These are phyloP conservation scores for Podaxis carcinomalis DNA, from an alignment of 768 basidiomycete species.

Conservation along the genomic window DNA sequence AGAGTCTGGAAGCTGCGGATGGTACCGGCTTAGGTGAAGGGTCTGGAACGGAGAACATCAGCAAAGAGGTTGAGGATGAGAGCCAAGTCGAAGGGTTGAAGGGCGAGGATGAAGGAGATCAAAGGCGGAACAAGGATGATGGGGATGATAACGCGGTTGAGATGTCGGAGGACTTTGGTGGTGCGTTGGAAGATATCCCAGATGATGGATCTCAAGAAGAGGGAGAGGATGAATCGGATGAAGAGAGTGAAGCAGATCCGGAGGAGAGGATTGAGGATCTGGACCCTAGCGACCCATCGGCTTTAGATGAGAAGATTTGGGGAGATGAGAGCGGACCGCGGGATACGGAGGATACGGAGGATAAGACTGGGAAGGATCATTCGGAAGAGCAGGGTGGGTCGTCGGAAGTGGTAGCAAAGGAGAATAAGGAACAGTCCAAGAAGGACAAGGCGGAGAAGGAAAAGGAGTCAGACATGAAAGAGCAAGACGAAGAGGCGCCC, in stretches of 20 bases:
- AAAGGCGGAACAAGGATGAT: conserved; percentile 40
- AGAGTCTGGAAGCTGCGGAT: conserved; percentile 45
- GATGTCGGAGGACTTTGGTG: conserved; percentile 89
- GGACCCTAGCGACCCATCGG: conserved; percentile 76
- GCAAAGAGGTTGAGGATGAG: conserved; percentile 94
- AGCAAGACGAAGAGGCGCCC: conserved; percentile 9
- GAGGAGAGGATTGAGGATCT: conserved; percentile 85
- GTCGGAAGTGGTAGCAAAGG: conserved; percentile 79
- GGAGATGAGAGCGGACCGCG: conserved; percentile 71
- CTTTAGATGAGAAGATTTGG: conserved; percentile 97
- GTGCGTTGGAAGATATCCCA: conserved; percentile 78
- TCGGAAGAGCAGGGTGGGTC: conserved; percentile 43
- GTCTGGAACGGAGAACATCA: conserved; percentile 79
- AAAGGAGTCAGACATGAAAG: conserved; percentile 13
- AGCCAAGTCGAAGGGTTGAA: conserved; percentile 93
- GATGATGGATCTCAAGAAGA: conserved; percentile 51
- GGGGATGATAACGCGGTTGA: conserved; percentile 80
- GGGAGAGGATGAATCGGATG: conserved; percentile 45
- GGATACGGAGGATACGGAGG: conserved; percentile 44
- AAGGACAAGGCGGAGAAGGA: conserved; percentile 18
- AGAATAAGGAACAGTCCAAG: conserved; percentile 41
- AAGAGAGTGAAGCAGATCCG: conserved; percentile 54
- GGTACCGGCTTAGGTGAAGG: conserved; percentile 92
- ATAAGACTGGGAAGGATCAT: conserved; percentile 58
- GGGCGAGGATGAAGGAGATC: conserved; percentile 50